Base-by-base conservation (phyloP, 768 basidiomycete species). In the Jaapia argillacea region DNA sequence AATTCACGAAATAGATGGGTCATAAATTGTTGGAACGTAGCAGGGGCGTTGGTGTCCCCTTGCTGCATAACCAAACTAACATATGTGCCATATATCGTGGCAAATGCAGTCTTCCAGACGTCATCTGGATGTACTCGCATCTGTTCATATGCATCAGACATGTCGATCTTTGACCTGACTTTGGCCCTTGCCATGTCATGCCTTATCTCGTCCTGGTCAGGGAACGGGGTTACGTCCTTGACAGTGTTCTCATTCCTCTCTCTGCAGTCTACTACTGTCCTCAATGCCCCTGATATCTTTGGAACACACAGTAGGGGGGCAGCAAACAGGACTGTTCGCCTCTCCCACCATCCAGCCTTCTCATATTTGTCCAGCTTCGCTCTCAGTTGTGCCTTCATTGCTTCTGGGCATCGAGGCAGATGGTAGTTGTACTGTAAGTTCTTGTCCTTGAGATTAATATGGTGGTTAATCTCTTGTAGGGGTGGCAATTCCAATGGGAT, bases 371-470 rank as follows among this genome's bases (percentile, higher is more conserved):
- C 49, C 0, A 62, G 54, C 45, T 70, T 68, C 6, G 55, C 57
- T 13, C 53, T 35, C 3, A 68, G 55, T 24, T 62, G 44, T 0
- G 52, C 49, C 13, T 53, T 42, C 2, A 67, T 25, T 0, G 63
- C 48, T 6, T 62, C 49, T 0, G 63, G 59, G 40, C 68, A 71
- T 4, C 52, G 33, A 0, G 66, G 60, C 1, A 56, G 7, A 6
- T 59, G 54, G 36, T 64, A 63, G 0, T 51, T 43, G 40, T 68
- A 68, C 6, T 35, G 24, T 40, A 55, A 55, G 0, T 52, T 41
- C 3, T 63, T 53, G 31, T 70, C 63, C 4, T 67, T 61, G 1
- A 74, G 45, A 0, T 62, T 64, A 1, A 74, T 70, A 0, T 48
- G 45, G 38, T 70, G 67, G 45, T 73, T 72, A 1, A 72, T 64